Evolutionary conservation across 2,329 filamentous ascomycete genomes (phyloP), one percentile per base, ranked within the genome.

Genomic region (Bipolaris victoriae): DNA sequence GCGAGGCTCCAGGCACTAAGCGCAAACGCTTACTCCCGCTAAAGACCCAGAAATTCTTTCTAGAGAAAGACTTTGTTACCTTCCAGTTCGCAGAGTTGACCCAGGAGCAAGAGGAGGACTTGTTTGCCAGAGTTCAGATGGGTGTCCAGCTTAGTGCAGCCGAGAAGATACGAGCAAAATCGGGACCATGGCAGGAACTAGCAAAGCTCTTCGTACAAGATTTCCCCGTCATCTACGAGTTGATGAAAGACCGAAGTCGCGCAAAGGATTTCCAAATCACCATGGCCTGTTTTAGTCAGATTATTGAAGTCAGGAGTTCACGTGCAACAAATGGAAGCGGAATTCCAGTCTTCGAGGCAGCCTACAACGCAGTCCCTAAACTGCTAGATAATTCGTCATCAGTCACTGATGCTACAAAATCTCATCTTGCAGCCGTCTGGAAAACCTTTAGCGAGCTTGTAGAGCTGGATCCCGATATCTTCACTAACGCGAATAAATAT

Each of bases 61-160:
- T 76, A 1, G 54, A 64, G 1, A 77, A 77, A 47, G 71, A 76
- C 4, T 75, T 83, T 39, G 73, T 80, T 5, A 78, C 76, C 22
- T 79, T 77, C 31, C 79, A 82, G 43, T 82, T 79, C 59, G 60
- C 67, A 5, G 67, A 78, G 18, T 63, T 83, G 3, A 70, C 65
- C 3, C 57, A 67, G 11, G 70, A 74, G 11, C 79, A 81, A 50
- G 80, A 82, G 58, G 80, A 82, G 53, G 81, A 81, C 10, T 73
- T 82, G 47, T 82, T 82, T 57, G 76, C 79, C 6, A 70, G 80
- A 13, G 80, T 82, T 0, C 80, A 83, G 50, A 74, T 78, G 57
- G 81, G 80, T 7, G 66, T 82, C 6, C 76, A 77, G 29, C 72
- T 82, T 3, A 79, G 74, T 3, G 67, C 73, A 7, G 80, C 79